Evolutionary conservation across 2,329 filamentous ascomycete species (phyloP).

Genomic region (Aspergillus viridinutans): DNA sequence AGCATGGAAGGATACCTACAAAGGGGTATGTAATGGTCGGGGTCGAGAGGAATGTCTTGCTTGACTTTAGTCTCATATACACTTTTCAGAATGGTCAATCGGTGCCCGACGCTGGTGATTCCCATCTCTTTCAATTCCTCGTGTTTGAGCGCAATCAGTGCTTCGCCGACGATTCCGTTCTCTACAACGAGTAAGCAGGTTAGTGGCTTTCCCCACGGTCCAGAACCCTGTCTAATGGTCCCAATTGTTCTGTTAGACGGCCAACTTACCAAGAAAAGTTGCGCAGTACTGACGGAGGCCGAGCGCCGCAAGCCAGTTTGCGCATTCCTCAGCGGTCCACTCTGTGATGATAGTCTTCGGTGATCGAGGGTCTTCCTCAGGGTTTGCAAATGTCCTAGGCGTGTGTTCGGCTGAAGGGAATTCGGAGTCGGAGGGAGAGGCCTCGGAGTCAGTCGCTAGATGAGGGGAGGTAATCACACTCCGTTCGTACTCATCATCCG

Average conservation of each 20-base stretch:
- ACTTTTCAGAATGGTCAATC: constrained; percentile 88
- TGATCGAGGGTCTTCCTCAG: constrained; percentile 48
- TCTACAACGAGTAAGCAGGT: constrained; percentile 50
- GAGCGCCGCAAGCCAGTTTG: constrained; percentile 77
- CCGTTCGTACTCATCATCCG: constrained; percentile 63
- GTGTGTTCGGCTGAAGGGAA: constrained; percentile 59
- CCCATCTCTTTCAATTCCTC: constrained; percentile 95
- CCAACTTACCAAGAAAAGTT: constrained; percentile 69
- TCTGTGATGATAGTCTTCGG: constrained; percentile 56
- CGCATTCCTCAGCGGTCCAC: constrained; percentile 77
- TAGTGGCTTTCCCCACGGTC: background rate
- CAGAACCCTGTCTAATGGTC: background rate
- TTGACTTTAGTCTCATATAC: constrained; percentile 96
- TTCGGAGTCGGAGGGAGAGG: constrained; percentile 54
- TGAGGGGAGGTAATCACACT: constrained; percentile 56
- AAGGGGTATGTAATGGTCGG: constrained; percentile 87
- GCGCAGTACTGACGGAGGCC: constrained; percentile 80
- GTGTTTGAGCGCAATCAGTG: constrained; percentile 80
- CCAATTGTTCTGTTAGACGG: constrained; percentile 5
- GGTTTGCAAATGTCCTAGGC: constrained; percentile 56
- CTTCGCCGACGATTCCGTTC: constrained; percentile 91
- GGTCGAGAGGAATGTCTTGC: constrained; percentile 84
- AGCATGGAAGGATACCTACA: constrained; percentile 56
- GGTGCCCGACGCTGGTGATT: constrained; percentile 85
- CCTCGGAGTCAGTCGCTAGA: constrained; percentile 54